phyloP scores from a whole-genome alignment of 2,329 filamentous ascomycete genomes.

The Anthostomella pinea region DNA sequence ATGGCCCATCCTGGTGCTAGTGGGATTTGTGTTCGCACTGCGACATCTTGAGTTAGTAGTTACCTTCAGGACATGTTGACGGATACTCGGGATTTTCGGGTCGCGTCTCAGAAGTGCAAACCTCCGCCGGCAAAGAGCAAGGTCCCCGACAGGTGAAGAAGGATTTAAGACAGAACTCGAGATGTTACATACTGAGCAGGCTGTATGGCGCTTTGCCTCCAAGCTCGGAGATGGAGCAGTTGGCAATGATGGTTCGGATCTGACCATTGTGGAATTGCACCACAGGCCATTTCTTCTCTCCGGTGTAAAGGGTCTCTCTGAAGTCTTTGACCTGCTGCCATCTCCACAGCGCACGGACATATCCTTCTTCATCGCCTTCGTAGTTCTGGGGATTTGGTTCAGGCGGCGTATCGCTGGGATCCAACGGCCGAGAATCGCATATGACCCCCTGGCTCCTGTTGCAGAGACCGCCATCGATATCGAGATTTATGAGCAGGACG shows the following conservation, averaged over 20 bases:
- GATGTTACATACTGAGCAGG: conserved; percentile 43
- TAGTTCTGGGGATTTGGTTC: conserved; percentile 16
- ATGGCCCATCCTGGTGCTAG: conserved; percentile 60
- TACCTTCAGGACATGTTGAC: no score
- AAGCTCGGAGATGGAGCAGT: conserved; percentile 47
- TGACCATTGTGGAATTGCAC: conserved; percentile 51
- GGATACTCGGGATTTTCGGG: no score
- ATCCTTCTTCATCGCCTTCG: conserved; percentile 14
- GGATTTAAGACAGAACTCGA: no score
- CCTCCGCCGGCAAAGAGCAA: no score
- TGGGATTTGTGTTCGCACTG: conserved; percentile 64
- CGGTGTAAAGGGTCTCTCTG: conserved; percentile 28
- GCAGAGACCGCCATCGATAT: conserved; percentile 38
- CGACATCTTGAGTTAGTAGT: no score
- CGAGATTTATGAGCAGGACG: conserved; percentile 50
- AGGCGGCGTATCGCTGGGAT: conserved; percentile 29
- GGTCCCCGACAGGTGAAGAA: no score
- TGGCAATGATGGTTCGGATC: conserved; percentile 45
- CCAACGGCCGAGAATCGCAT: conserved; percentile 39
- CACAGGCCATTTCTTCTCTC: conserved; percentile 44
- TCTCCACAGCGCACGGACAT: conserved; percentile 33
- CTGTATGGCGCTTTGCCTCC: conserved; percentile 45
- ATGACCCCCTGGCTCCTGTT: conserved; percentile 48
- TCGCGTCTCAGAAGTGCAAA: no score
- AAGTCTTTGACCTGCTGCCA: conserved; percentile 38